Base-by-base conservation (phyloP, 768 basidiomycete genomes). In the Gautieria morchelliformis region DNA sequence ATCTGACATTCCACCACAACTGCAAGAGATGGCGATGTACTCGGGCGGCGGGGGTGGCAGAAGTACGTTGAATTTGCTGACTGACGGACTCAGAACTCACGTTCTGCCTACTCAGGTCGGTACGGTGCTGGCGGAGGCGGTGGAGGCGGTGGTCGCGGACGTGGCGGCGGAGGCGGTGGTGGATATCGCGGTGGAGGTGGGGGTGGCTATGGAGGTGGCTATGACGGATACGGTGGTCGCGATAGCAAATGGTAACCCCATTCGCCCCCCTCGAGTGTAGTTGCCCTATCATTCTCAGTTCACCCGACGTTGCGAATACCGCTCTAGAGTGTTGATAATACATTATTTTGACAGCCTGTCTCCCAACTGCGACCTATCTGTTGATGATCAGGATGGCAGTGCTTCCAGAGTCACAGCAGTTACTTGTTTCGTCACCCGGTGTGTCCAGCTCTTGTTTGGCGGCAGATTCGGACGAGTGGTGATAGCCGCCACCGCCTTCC, bases 1-100 rank as follows among this genome's bases (percentile, higher is more conserved):
- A 67, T 84, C 91, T 14, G 74, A 75, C 48, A 78, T 97, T 37
- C 92, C 94, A 24, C 82, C 91, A 57, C 90, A 95, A 65, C 76
- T 99, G 0, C 87, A 94, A 70, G 89, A 96, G 73, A 95, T 96
- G 93, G 80, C 79, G 0, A 84, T 84, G 76, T 93, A 83, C 69
- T 83, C 89, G 50, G 86, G 89, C 44, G 86, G 91, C 11, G 87
- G 89, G 22, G 86, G 83, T 52, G 82, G 85, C 59, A 77, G 87
- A 69, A 79, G 85, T 87, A 61, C 49, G 82, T 72, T 11, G 1
- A 42, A 5, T 37, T 37, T 37, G 35, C 4, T 54, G 6, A 19
- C 19, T 30, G 52, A 40, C 32, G 35, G 17, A 41, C 44, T 48
- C 53, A 52, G 53, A 27, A 27, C 45, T 67, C 37, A 63, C 54